phyloP scores from a whole-genome alignment of 352 stramenopile genomes.

The Sclerospora graminicola region DNA sequence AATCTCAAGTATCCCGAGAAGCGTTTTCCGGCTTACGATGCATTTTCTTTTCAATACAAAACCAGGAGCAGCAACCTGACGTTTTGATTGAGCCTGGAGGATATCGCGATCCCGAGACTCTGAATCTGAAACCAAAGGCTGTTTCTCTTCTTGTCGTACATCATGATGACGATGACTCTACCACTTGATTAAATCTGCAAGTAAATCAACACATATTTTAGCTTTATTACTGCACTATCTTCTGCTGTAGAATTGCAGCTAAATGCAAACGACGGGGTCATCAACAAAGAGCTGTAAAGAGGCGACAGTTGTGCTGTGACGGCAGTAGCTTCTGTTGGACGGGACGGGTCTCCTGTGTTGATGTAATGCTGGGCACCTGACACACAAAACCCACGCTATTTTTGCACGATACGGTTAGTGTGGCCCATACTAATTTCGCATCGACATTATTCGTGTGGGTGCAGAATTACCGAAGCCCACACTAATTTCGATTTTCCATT shows the following conservation, averaged over 20 bases:
- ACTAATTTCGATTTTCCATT: no score
- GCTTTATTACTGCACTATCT: slow-evolving; percentile 1
- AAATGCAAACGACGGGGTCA: slow-evolving; percentile 16
- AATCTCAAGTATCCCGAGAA: slow-evolving; percentile 14
- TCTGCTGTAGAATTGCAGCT: slow-evolving; percentile 6
- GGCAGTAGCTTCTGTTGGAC: no score
- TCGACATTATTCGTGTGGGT: no score
- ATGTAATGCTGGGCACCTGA: no score
- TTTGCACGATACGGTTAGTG: no score
- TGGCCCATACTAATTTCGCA: no score
- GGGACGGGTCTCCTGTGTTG: no score
- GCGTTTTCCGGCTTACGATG: neutral
- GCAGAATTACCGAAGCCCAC: no score
- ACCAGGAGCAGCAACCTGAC: neutral
- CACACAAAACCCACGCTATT: no score
- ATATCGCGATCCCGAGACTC: neutral
- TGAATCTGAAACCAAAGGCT: slow-evolving; percentile 7
- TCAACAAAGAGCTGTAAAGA: slow-evolving; percentile 6
- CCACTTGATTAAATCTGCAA: slow-evolving; percentile 10
- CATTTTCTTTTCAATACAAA: neutral
- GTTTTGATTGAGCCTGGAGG: neutral
- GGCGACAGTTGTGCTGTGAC: slow-evolving; percentile 73
- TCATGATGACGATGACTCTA: slow-evolving; percentile 4
- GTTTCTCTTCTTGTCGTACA: slow-evolving; percentile 7
- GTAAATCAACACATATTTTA: slow-evolving; percentile 6